These are phyloP conservation scores for Cordyceps cateniannulata DNA, from an alignment of 2,329 filamentous ascomycete genomes.

Conservation along the genomic window DNA sequence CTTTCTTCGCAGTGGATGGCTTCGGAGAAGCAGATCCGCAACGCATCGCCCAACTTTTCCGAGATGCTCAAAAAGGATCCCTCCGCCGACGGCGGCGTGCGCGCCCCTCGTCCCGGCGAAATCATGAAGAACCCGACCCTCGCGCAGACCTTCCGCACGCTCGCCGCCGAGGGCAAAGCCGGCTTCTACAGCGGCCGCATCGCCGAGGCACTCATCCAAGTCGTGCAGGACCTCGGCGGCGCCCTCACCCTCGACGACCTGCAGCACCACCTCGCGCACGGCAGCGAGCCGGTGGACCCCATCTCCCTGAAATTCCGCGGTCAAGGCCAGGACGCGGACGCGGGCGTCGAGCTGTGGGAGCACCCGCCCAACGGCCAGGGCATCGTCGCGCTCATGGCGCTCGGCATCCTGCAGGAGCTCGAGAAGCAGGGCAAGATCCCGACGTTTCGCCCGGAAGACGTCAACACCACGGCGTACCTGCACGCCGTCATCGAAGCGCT, in stretches of 20 bases:
- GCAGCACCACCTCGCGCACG: conserved; percentile 58
- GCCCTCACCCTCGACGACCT: conserved; percentile 75
- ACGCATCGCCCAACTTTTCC: conserved; percentile 75
- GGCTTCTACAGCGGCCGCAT: conserved; percentile 88
- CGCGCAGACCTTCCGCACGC: conserved; percentile 70
- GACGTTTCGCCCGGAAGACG: conserved; percentile 60
- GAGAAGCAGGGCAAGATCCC: conserved; percentile 71
- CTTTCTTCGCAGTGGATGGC: conserved; percentile 58
- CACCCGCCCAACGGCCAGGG: conserved; percentile 96
- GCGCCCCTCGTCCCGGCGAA: conserved; percentile 74
- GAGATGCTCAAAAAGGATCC: conserved; percentile 84
- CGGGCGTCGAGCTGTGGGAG: conserved; percentile 79
- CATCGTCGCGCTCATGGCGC: conserved; percentile 87
- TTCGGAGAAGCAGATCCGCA: conserved; percentile 56
- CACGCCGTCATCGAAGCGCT: conserved; percentile 85
- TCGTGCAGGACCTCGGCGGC: conserved; percentile 69
- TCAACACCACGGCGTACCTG: conserved; percentile 76
- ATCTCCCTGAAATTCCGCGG: conserved; percentile 76
- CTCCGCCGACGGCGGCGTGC: conserved; percentile 58
- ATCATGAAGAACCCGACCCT: conserved; percentile 81
- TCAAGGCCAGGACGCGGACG: conserved; percentile 36
- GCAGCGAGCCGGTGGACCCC: conserved; percentile 75
- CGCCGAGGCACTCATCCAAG: conserved; percentile 73
- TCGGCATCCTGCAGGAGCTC: conserved; percentile 85
- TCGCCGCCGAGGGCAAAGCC: conserved; percentile 75